A percentile compares a stretch with the other conserved stretches of the same genome.
Conservation (phyloP, 805 yeast species). For the Pachysolen tannophilus region DNA sequence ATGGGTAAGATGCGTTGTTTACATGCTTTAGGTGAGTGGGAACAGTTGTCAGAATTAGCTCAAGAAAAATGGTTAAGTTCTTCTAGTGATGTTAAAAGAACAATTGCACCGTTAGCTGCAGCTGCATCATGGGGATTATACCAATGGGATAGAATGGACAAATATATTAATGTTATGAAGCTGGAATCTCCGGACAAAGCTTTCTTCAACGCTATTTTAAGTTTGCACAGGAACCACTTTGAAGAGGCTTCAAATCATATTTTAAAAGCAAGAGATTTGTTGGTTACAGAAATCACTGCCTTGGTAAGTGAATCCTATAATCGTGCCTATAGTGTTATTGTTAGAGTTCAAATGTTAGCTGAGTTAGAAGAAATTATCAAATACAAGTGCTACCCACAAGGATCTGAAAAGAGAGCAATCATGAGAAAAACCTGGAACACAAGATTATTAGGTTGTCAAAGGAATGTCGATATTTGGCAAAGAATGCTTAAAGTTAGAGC, state of each 20-base stretch:
- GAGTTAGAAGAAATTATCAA: conserved; percentile 92
- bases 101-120: conserved; percentile 95
- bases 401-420: conserved; percentile 67
- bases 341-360: conserved; percentile 93
- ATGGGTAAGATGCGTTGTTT: conserved; percentile 98
- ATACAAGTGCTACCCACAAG: conserved; percentile 78
- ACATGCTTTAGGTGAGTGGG: conserved; percentile 99
- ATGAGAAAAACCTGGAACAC: conserved; percentile 93
- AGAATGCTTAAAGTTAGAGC: conserved; percentile 90
- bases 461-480: conserved; percentile 99
- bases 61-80: conserved; percentile 77
- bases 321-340: conserved; percentile 95
- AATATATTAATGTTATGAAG: conserved; percentile 84
- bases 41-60: conserved; percentile 77
- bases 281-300: conserved; percentile 91
- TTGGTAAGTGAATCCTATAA: conserved; percentile 92
- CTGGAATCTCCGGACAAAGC: conserved; percentile 90
- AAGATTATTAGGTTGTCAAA: conserved; percentile 85
- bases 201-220: conserved; percentile 85
- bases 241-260: conserved; percentile 76
- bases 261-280: conserved; percentile 73
- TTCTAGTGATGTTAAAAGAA: conserved; percentile 63
- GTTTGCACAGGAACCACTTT: conserved; percentile 80
- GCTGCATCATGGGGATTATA: conserved; percentile 99
- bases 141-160: conserved; percentile 94